A percentile compares a stretch with the other conserved stretches of the same genome.
These are phyloP conservation scores for Yamadazyma olivae DNA, from an alignment of 805 yeast species.

Conservation along the genomic window DNA sequence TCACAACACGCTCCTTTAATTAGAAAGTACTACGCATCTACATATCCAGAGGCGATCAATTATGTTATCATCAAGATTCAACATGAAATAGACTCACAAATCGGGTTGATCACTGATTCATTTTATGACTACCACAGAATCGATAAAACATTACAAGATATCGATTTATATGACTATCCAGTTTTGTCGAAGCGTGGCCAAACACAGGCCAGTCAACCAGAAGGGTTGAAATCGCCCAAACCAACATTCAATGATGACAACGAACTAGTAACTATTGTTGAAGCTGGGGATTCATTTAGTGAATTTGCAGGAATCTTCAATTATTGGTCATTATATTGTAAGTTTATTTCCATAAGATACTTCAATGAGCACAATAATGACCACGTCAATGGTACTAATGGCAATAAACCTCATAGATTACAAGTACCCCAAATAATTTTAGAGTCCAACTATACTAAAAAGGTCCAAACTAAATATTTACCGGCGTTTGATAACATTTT, in stretches of 20 bases:
- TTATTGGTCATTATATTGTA: constrained; percentile 80
- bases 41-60: constrained; percentile 58
- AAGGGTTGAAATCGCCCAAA: constrained; percentile 7
- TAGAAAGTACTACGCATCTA: constrained; percentile 52
- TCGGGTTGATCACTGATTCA: constrained; percentile 83
- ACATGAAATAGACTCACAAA: constrained; percentile 88
- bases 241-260: constrained; percentile 25
- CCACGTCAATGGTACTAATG: constrained; percentile 6
- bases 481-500: constrained; percentile 65
- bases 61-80: constrained; percentile 73
- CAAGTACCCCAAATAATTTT: constrained; percentile 51
- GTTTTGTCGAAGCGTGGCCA: constrained; percentile 15
- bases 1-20: constrained; percentile 85
- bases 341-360: constrained; percentile 71
- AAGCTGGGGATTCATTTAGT: constrained; percentile 61
- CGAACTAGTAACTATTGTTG: constrained; percentile 50
- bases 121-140: constrained; percentile 72
- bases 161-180: constrained; percentile 46
- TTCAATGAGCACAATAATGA: constrained; percentile 9
- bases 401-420: constrained; percentile 13
- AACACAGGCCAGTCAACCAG: constrained; percentile 3
- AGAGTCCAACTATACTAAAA: constrained; percentile 53
- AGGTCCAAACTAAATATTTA: constrained; percentile 49
- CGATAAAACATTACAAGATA: constrained; percentile 52
- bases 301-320: constrained; percentile 78